phyloP scores from a whole-genome alignment of 805 yeast species.

The Scheffersomyces coipomensis region DNA sequence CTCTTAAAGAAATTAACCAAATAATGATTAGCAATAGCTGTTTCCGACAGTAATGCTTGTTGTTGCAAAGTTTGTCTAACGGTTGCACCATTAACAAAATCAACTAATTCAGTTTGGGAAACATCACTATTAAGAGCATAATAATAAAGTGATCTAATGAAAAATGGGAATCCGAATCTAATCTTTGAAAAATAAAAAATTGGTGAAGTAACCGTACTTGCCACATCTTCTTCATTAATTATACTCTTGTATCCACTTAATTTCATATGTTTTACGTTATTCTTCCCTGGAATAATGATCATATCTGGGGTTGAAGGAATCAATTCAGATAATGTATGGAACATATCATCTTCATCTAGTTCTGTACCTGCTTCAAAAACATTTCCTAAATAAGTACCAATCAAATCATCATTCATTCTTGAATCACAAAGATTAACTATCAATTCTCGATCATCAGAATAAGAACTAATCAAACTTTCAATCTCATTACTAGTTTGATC shows the following conservation, averaged over 20 bases:
- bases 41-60: background rate
- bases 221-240: background rate
- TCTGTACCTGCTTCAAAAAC: conserved; percentile 3
- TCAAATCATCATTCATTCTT: conserved; percentile 9
- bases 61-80: background rate
- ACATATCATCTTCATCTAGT: background rate
- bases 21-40: conserved; percentile 5
- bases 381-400: background rate
- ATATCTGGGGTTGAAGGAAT: conserved; percentile 15
- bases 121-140: conserved; percentile 7
- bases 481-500: background rate
- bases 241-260: conserved; percentile 10
- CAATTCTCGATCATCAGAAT: conserved; percentile 8
- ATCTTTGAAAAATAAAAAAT: conserved; percentile 10
- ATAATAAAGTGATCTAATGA: conserved; percentile 13
- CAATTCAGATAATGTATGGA: conserved; percentile 3
- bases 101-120: background rate
- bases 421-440: conserved; percentile 16
- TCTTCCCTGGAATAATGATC: conserved; percentile 9
- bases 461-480: conserved; percentile 5
- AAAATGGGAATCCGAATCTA: conserved; percentile 18
- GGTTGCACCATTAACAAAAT: background rate
- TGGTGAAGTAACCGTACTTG: conserved; percentile 2
- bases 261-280: conserved; percentile 2
- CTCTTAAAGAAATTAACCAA: conserved; percentile 7